phyloP scores from a whole-genome alignment of 768 basidiomycete species.

The Collybiopsis confluens region DNA sequence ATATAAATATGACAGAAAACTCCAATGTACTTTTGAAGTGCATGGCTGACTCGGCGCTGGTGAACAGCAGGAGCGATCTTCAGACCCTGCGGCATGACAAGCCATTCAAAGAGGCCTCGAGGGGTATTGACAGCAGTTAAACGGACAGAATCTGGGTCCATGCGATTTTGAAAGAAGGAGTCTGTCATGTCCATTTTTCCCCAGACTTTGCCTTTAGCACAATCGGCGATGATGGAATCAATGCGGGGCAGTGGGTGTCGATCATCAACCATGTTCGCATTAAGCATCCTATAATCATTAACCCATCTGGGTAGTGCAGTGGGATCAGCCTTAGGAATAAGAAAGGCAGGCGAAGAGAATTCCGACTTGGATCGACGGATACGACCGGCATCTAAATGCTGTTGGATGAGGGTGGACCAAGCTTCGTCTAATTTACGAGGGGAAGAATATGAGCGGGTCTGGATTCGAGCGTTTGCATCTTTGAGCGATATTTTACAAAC shows the following conservation, averaged over 20 bases:
- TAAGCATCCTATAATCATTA: conserved; percentile 22
- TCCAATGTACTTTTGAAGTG: conserved; percentile 25
- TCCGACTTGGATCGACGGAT: conserved; percentile 19
- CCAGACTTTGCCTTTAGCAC: conserved; percentile 31
- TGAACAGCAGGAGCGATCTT: conserved; percentile 24
- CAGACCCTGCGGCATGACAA: conserved; percentile 19
- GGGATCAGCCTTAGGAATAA: conserved; percentile 28
- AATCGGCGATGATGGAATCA: conserved; percentile 27
- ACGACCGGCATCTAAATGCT: conserved; percentile 24
- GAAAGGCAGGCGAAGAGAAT: conserved; percentile 25
- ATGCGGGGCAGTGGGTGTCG: conserved; percentile 20
- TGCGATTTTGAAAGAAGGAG: conserved; percentile 26
- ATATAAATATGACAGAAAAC: conserved; percentile 31
- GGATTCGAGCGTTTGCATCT: conserved; percentile 13
- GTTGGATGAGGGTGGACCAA: conserved; percentile 23
- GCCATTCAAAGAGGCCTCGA: conserved; percentile 10
- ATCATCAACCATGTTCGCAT: conserved; percentile 20
- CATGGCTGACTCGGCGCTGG: conserved; percentile 20
- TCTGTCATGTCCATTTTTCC: conserved; percentile 37
- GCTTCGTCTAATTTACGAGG: conserved; percentile 26
- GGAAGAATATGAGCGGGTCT: conserved; percentile 16
- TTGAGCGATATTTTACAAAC: conserved; percentile 17
- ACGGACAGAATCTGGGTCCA: conserved; percentile 1
- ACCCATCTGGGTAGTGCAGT: conserved; percentile 20
- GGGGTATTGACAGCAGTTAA: neutral